Evolutionary conservation across 495 filamentous ascomycete genomes (phyloP), one percentile per base, ranked within the genome.

Genomic region (Podospora appendiculata): DNA sequence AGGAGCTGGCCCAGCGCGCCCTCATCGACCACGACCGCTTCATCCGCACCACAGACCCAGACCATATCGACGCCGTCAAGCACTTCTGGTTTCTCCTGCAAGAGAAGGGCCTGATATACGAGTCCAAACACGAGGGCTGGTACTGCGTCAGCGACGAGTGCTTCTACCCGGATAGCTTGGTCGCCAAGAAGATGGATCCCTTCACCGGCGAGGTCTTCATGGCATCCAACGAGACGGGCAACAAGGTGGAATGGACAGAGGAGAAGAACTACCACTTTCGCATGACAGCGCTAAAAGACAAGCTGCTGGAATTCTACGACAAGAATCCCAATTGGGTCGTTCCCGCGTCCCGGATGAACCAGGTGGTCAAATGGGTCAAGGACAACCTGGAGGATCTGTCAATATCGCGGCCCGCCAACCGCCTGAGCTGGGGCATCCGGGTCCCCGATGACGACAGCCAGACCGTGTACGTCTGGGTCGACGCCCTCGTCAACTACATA

Each of bases 401-500:
- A 5, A 79, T 98, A 19, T 97, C 94, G 1, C 77, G 94, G 33
- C 94, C 93, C 1, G 66, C 75, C 12, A 80, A 86, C 48, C 78
- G 93, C 35, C 69, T 97, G 19, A 79, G 66, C 18, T 98, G 93
- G 93, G 93, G 94, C 3, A 92, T 98, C 48, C 84, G 79, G 6
- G 92, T 95, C 36, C 93, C 93, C 7, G 81, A 81, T 46, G 93
- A 97, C 61, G 69, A 80, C 1, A 79, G 71, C 14, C 94, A 97
- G 68, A 96, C 91, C 3, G 92, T 98, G 55, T 98, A 97, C 64
- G 94, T 97, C 36, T 98, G 93, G 93, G 77, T 98, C 4, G 94
- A 97, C 70, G 93, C 93, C 5, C 77, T 98, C 19, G 78, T 96
- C 56, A 97, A 96, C 67, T 97, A 98, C 60, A 68, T 94, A 58